Percentiles rank a stretch among this genome's conserved stretches.
Conservation (phyloP, 2,329 filamentous ascomycete genomes). For the Fusarium citri region DNA sequence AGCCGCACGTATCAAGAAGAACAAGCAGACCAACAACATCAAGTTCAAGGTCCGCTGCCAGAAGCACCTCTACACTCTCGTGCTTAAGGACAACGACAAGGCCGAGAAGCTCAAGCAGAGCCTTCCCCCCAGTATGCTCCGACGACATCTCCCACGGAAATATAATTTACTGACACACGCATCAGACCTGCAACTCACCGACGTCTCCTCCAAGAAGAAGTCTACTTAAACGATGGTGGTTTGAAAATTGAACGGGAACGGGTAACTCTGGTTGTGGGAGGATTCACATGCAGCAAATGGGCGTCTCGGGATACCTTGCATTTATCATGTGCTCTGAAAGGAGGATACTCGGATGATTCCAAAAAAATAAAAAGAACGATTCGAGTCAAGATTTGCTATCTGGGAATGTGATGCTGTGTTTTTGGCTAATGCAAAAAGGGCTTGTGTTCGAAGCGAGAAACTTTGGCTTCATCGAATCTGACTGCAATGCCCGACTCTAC, state of each 20-base stretch:
- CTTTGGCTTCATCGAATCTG: constrained; percentile 31
- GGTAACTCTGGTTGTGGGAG: constrained; percentile 48
- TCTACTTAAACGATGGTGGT: constrained; percentile 41
- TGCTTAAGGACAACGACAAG: constrained; percentile 99
- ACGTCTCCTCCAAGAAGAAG: constrained; percentile 66
- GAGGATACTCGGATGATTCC: constrained; percentile 54
- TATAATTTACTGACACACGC: constrained; percentile 23
- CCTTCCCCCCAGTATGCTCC: constrained; percentile 89
- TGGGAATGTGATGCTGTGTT: constrained; percentile 22
- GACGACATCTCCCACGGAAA: too few relatives aligned
- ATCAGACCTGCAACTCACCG: constrained; percentile 64
- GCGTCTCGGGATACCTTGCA: constrained; percentile 68
- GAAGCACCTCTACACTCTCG: constrained; percentile 95
- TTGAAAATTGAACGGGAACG: constrained; percentile 34
- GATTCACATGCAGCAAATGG: constrained; percentile 58
- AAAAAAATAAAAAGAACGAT: constrained; percentile 51
- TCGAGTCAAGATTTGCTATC: constrained; percentile 46
- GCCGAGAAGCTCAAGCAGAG: constrained; percentile 99
- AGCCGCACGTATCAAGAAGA: constrained; percentile 97
- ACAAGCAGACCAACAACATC: constrained; percentile 88
- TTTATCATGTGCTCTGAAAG: constrained; percentile 59
- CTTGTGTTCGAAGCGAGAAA: constrained; percentile 42
- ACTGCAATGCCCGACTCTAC: constrained; percentile 46
- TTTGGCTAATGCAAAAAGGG: constrained; percentile 41
- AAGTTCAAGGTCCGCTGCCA: constrained; percentile 99